phyloP scores from a whole-genome alignment of 225 moss, liverwort and hornwort species.

The Rhytidiadelphus loreus region DNA sequence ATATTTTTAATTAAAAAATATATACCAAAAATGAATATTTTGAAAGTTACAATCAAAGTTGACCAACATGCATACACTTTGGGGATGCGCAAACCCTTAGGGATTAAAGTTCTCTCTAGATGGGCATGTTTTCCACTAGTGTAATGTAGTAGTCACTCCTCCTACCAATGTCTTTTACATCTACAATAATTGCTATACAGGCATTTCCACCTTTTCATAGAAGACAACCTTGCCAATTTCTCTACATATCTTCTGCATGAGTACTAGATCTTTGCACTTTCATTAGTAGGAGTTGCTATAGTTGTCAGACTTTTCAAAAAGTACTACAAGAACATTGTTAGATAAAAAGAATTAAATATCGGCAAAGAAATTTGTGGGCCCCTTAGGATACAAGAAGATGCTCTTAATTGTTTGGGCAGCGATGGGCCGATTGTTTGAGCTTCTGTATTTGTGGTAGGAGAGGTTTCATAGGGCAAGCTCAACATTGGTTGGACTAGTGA shows the following conservation, averaged over 20 bases:
- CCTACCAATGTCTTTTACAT: neutral
- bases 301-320: neutral
- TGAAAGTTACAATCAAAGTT: neutral
- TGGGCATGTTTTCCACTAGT: no score
- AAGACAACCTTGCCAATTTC: neutral
- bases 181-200: neutral
- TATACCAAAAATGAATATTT: neutral
- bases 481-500: neutral
- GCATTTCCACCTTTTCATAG: accelerated
- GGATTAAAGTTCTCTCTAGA: neutral
- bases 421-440: accelerated
- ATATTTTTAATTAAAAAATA: no score
- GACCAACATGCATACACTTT: neutral
- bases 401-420: accelerated
- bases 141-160: no score
- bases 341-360: neutral
- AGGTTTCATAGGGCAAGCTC: accelerated
- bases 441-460: accelerated
- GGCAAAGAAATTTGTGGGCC: accelerated
- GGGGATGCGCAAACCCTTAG: neutral
- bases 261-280: neutral
- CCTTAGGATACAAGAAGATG: accelerated
- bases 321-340: neutral
- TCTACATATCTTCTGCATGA: no score
- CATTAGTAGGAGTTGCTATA: neutral